Base-by-base conservation (phyloP, 352 stramenopile genomes). In the Globisporangium orthogonon region DNA sequence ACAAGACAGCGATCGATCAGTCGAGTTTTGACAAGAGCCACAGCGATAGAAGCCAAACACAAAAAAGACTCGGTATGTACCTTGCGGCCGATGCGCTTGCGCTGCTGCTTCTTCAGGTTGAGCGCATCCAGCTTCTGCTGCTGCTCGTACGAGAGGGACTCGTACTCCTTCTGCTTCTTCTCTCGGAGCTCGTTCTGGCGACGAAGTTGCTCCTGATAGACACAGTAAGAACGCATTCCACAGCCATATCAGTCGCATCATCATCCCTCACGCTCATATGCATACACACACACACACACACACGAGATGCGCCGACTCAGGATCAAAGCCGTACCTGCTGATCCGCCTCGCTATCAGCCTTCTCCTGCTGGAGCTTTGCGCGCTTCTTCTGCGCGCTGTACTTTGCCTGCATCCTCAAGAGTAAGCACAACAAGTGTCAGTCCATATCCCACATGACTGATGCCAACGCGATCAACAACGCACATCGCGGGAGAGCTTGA, bases 81-180 rank as follows among this genome's bases (percentile, higher is more conserved):
- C 75, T 91, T 91, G 73, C 75, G 74, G 39, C 67, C 71, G 11
- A 72, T 65, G 46, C 78, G 79, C 70, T 92, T 92, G 66, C 79
- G 82, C 56, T 73, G 69, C 67, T 76, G 62, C 53, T 76, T 83
- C 64, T 81, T 90, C 65, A 87, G 65, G 47, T 90, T 86, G 44
- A 85, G 73, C 29, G 70, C 76, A 51, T 92, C 82, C 50, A 85
- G 63, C 54, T 83, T 87, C 60, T 89, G 79, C 71, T 92, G 82
- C 57, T 90, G 77, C 48, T 89, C 82, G 62, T 90, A 90, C 59
- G 79, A 89, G 56, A 92, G 67, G 31, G 71, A 76, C 43, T 86
- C 69, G 62, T 92, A 92, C 54, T 92, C 67, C 50, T 87, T 78
- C 17, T 86, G 70, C 61, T 92, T 92, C 70, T 89, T 90, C 66